Conservation (phyloP, 2,329 filamentous ascomycete species). For the Neurospora crassa region DNA sequence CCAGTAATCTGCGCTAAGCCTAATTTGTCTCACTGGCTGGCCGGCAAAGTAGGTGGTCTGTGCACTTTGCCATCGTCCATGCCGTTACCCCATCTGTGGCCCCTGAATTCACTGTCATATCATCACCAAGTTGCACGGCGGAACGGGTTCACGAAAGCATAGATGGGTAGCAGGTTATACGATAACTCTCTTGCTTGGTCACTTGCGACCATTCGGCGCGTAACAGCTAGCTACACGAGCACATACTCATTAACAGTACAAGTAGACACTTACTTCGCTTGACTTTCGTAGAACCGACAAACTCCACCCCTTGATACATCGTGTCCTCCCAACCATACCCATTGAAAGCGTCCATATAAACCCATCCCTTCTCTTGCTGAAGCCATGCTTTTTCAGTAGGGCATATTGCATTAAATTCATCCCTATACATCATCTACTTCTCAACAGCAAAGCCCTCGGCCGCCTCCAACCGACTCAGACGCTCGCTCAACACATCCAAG, state of each 20-base stretch:
- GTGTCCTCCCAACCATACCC: background rate
- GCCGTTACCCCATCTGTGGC: background rate
- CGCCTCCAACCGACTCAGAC: slow-evolving; percentile 12
- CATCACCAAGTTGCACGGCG: background rate
- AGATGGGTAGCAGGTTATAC: background rate
- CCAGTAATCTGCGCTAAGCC: background rate
- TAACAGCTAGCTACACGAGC: background rate
- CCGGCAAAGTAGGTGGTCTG: background rate
- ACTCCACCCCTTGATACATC: background rate
- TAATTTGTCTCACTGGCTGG: background rate
- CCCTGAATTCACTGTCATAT: background rate
- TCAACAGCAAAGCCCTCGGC: slow-evolving; percentile 8
- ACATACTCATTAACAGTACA: background rate
- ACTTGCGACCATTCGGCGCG: background rate
- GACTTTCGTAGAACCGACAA: background rate
- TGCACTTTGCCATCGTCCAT: background rate
- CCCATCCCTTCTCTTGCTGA: background rate
- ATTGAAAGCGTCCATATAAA: background rate
- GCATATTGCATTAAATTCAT: background rate
- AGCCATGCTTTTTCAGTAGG: background rate
- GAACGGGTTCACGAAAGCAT: background rate
- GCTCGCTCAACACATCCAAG: slow-evolving; percentile 15
- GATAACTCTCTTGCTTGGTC: background rate
- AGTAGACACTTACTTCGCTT: background rate
- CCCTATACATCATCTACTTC: background rate